Evolutionary conservation across 75 land plant genomes (phyloP), one percentile per base, ranked within the genome.

Genomic region (Picea glauca): DNA sequence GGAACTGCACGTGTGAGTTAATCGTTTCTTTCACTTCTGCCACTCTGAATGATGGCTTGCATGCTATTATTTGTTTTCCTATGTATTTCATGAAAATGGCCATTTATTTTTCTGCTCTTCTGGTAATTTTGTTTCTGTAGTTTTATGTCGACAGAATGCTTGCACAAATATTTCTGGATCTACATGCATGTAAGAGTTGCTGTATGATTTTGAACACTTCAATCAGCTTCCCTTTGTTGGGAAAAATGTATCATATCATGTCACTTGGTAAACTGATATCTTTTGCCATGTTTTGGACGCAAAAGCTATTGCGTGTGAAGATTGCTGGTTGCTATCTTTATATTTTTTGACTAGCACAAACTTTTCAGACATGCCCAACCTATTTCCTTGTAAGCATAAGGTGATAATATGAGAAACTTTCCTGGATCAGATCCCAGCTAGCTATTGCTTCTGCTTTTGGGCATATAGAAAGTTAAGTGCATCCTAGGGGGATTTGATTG

Each of bases 1-100:
- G 87, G 89, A 67, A 77, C 91, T 67, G 93, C 99, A 80, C 85
- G 99, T 83, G 99, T 96, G 76, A 87, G 87, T 84, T 62, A 74
- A 58, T 46, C 9, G 20, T 62, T 35, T 35, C 31, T 77, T 76
- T 76, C 4, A 30, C 35, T 57, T 26, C 8, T 76, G 77, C 72
- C 61, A 0, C 20, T 62, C 60, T 76, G 12, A 62, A 76, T 21
- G 20, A 30, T 31, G 26, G 15, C 20, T 76, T 56, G 17, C 15
- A 60, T 60, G 77, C 21, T 76, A 59, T 30, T 26, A 70, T 46
- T 38, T 18, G 7, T 13, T 50, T 77, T 62, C 7, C 33, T 66
- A 58, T n/a, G 23, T 15, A 13, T 40, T 62, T n/a, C 30, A 30
- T 58, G 30, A 46, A 32, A 32, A 57, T 76, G 63, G 35, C 31